phyloP scores from a whole-genome alignment of 1,284 basidiomycete species.

The Rhodotorula sp. region DNA sequence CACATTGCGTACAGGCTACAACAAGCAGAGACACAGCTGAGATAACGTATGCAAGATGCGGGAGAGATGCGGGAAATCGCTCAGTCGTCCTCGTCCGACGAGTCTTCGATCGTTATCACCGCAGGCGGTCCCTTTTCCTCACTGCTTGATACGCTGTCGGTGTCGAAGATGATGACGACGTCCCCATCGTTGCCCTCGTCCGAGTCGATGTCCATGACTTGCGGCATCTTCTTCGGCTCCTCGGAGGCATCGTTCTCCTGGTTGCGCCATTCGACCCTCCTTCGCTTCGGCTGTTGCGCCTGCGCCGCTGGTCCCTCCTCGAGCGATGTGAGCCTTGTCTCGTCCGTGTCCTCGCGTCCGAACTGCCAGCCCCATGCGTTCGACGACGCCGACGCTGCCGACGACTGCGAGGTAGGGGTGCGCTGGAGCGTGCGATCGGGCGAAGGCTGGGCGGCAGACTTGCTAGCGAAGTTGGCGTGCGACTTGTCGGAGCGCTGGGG shows the following conservation, averaged over 20 bases:
- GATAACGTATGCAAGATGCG: not conserved
- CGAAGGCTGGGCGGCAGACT: no score
- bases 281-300: not conserved
- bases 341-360: not conserved
- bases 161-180: not conserved
- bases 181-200: not conserved
- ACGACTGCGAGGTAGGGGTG: not conserved
- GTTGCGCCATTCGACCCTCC: not conserved
- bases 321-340: not conserved
- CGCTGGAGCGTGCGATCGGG: not conserved
- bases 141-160: no score
- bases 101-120: not conserved
- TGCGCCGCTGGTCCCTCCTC: not conserved
- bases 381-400: not conserved
- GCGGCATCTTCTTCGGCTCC: no score
- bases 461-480: no score
- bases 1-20: not conserved
- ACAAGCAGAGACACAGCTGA: not conserved
- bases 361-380: not conserved
- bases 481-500: no score
- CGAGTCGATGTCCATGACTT: not conserved
- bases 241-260: no score
- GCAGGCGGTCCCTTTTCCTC: not conserved
- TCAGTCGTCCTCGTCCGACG: slow-evolving; percentile 1
- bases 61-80: not conserved